phyloP scores from a whole-genome alignment of 148 eudicot species.

The Chenopodium berlandieri region DNA sequence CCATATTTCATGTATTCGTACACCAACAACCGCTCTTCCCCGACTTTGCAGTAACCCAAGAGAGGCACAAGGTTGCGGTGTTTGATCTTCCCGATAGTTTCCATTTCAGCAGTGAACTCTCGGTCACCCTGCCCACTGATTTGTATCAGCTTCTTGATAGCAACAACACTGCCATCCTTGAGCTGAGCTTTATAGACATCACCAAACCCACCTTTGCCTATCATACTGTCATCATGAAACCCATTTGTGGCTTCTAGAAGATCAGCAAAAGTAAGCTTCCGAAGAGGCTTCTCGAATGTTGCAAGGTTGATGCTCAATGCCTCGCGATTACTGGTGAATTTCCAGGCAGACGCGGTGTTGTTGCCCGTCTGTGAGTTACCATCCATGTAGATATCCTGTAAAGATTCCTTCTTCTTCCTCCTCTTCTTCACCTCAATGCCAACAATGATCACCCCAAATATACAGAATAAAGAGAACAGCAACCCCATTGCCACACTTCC shows the following conservation, averaged over 20 bases:
- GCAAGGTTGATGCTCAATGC: constrained; percentile 82
- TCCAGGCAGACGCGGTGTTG: constrained; percentile 53
- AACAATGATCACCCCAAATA: constrained; percentile 62
- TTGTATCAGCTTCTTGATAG: constrained; percentile 84
- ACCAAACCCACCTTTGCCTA: constrained; percentile 93
- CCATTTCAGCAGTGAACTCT: constrained; percentile 92
- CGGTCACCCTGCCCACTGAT: constrained; percentile 87
- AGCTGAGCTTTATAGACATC: constrained; percentile 86
- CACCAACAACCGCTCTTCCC: constrained; percentile 81
- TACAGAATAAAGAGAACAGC: constrained; percentile 67
- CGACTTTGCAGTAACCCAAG: constrained; percentile 86
- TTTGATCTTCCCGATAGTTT: constrained; percentile 87
- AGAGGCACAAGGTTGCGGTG: constrained; percentile 85
- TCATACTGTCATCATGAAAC: constrained; percentile 62
- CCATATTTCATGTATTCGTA: constrained; percentile 95
- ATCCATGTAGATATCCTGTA: constrained; percentile 56
- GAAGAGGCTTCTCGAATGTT: constrained; percentile 72
- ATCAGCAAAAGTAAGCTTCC: constrained; percentile 80
- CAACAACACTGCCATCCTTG: constrained; percentile 79
- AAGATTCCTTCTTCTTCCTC: constrained; percentile 55
- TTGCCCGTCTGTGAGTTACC: constrained; percentile 59
- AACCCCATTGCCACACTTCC: constrained; percentile 83
- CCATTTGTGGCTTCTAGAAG: constrained; percentile 89
- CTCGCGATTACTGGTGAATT: constrained; percentile 56
- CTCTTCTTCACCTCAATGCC: constrained; percentile 57